Conservation (phyloP, 2,329 filamentous ascomycete genomes). For the Colletotrichum australisinense region DNA sequence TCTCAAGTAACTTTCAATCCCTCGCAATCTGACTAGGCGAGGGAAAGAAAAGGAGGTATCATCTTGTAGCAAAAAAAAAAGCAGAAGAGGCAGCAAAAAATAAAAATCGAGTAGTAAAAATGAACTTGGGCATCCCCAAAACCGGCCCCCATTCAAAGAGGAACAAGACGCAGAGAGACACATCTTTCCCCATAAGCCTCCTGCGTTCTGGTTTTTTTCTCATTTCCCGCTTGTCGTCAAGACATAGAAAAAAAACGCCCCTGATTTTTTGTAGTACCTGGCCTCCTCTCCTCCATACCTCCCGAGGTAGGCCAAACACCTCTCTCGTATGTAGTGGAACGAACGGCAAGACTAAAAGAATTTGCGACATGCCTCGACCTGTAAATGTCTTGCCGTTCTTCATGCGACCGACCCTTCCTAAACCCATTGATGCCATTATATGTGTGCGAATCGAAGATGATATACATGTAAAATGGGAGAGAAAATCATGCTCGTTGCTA, state of each 20-base stretch:
- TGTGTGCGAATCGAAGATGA: conserved; percentile 18
- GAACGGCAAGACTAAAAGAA: not conserved
- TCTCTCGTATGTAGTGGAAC: not conserved
- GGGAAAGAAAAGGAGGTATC: conserved; percentile 25
- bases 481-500: not conserved
- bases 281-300: not conserved
- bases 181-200: conserved; percentile 24
- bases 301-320: not conserved
- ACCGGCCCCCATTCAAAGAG: not conserved
- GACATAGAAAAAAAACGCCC: conserved; percentile 22
- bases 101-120: conserved; percentile 11
- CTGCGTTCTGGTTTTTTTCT: not conserved
- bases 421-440: conserved; percentile 9
- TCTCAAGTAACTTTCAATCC: conserved; percentile 11
- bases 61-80: conserved; percentile 23
- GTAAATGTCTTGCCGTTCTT: conserved; percentile 2
- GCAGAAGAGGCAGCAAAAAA: not conserved
- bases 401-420: conserved; percentile 22
- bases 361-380: conserved; percentile 4
- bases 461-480: conserved; percentile 27
- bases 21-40: conserved; percentile 3
- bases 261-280: not conserved
- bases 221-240: not conserved
- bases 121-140: not conserved
- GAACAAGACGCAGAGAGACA: not conserved